Evolutionary conservation across 208 protist genomes (phyloP), one percentile per base, ranked within the genome.

Genomic region (Trichomonas gallinae): DNA sequence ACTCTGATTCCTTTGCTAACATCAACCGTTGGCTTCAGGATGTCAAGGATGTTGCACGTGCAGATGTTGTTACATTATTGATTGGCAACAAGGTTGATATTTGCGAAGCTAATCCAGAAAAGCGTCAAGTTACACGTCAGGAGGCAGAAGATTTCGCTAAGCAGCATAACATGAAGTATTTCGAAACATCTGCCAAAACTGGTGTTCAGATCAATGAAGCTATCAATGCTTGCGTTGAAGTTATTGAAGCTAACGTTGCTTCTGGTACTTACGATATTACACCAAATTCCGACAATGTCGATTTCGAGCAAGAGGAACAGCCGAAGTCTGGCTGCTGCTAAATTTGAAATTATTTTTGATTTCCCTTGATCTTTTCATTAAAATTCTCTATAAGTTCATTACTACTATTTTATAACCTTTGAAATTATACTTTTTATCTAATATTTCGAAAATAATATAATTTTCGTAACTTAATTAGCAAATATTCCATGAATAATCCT

Each of bases 161-260:
- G 49, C 36, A 38, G 23, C 96, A 97, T 34, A 97, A 97, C 87
- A 98, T 99, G 0, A 98, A 98, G 40, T 99, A 99, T 97, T 98
- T 99, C 63, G 99, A 99, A 97, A 99, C 99, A 8, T 99, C 99
- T 51, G 99, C 99, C 9, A 97, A 99, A 49, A 99, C 99, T 97
- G 98, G 98, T 88, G 99, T 98, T 46, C 99, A 99, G 97, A 99
- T 99, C 81, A 99, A 99, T 96, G 98, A 99, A 96, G 99, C 99
- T 51, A 51, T 93, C 31, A 44, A 89, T n/a, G 83, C 83, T 45
- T 89, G 83, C 83, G 83, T 89, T 89, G 83, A n/a, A 48, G 40
- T 89, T 46, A 89, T 89, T 40, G 83, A 89, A 17, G 36, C 23
- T n/a, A 89, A 89, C 48, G 83, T 89, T 46, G 83, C 23, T 46